Evolutionary conservation across 495 filamentous ascomycete genomes (phyloP).

Genomic region (Xylaria castorea): DNA sequence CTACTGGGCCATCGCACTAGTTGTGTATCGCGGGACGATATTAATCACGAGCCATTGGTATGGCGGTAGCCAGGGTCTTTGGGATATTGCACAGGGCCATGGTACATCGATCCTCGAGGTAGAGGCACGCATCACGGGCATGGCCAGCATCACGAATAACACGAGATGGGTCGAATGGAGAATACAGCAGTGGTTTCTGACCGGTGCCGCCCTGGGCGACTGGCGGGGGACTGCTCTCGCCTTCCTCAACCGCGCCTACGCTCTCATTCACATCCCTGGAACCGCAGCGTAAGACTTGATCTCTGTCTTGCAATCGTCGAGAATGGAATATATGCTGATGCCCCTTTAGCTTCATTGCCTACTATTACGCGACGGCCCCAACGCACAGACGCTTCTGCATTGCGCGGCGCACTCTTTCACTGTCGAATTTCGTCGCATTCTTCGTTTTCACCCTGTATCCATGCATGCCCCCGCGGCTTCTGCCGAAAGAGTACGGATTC

Average conservation of each 20-base stretch:
- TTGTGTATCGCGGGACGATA: constrained; percentile 67
- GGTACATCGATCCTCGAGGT: constrained; percentile 66
- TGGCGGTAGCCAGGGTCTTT: constrained; percentile 63
- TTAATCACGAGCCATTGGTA: constrained; percentile 64
- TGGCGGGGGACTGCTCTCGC: constrained; percentile 34
- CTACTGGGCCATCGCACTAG: constrained; percentile 79
- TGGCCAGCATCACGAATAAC: constrained; percentile 31
- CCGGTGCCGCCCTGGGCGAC: constrained; percentile 41
- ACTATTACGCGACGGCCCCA: constrained; percentile 38
- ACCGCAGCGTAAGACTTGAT: constrained; percentile 67
- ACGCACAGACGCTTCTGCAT: constrained; percentile 54
- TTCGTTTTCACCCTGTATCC: constrained; percentile 79
- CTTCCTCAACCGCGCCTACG: constrained; percentile 70
- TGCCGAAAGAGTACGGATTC: constrained; percentile 71
- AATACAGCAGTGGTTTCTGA: constrained; percentile 63
- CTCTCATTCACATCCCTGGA: constrained; percentile 83
- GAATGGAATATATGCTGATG: constrained; percentile 31
- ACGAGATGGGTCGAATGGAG: constrained; percentile 49
- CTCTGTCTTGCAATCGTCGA: neutral
- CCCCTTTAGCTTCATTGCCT: constrained; percentile 38
- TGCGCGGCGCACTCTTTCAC: constrained; percentile 70
- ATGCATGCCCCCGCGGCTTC: constrained; percentile 79
- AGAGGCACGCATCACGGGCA: constrained; percentile 49
- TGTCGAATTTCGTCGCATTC: constrained; percentile 80
- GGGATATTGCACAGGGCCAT: constrained; percentile 70